A percentile compares a stretch with the other conserved stretches of the same genome.
phyloP scores from a whole-genome alignment of 257 asterid species.

The Hygrophila difformis region DNA sequence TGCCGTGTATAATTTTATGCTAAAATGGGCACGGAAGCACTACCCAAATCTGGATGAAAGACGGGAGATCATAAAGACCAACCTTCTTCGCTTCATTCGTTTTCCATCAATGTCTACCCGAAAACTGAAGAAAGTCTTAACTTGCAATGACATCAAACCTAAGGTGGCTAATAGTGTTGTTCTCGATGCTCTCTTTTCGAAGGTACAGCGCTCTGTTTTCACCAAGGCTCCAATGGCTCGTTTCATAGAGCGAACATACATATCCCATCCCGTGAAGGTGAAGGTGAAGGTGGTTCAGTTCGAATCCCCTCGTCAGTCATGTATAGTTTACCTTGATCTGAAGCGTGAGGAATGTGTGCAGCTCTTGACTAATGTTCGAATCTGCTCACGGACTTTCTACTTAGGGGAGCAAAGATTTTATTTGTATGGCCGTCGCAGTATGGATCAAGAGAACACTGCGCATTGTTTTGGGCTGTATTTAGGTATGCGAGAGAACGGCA shows the following conservation, averaged over 20 bases:
- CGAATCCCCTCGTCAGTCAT: constrained; percentile 54
- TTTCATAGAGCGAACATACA: constrained; percentile 66
- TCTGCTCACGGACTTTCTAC: constrained; percentile 76
- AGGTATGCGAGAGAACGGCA: constrained; percentile 75
- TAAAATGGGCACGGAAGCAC: constrained; percentile 72
- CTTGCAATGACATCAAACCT: constrained; percentile 52
- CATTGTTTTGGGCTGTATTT: constrained; percentile 78
- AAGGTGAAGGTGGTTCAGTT: constrained; percentile 68
- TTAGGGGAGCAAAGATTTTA: constrained; percentile 80
- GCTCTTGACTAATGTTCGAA: constrained; percentile 59
- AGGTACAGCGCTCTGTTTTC: constrained; percentile 52
- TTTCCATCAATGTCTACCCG: constrained; percentile 83
- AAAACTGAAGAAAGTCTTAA: constrained; percentile 65
- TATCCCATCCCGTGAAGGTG: constrained; percentile 66
- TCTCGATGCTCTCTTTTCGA: constrained; percentile 72
- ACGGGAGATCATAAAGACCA: constrained; percentile 45
- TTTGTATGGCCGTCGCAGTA: constrained; percentile 73
- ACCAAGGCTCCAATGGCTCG: constrained; percentile 24
- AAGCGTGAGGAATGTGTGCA: constrained; percentile 57
- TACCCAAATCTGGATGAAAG: constrained; percentile 59
- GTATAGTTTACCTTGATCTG: constrained; percentile 70
- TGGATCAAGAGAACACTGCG: constrained; percentile 56
- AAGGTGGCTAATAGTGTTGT: constrained; percentile 57
- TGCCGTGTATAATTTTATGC: constrained; percentile 58
- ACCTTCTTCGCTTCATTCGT: constrained; percentile 54